Conservation (phyloP, 2,329 filamentous ascomycete species). For the Penicillium brevicompactum region DNA sequence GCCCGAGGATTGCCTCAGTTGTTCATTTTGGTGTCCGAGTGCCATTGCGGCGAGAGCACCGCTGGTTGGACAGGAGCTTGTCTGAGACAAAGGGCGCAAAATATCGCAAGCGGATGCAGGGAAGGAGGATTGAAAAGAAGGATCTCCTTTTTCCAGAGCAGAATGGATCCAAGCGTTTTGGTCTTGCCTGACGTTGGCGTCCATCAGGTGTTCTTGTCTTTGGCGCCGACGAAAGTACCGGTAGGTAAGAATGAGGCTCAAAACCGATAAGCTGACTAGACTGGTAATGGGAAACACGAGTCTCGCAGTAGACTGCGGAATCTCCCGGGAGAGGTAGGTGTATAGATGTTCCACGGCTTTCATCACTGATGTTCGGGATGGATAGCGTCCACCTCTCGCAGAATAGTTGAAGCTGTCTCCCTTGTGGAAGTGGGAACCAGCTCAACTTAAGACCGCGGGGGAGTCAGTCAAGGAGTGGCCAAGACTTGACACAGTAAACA, state of each 20-base stretch:
- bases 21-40: conserved; percentile 9
- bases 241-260: background rate
- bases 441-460: conserved; percentile 5
- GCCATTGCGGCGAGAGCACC: conserved; percentile 22
- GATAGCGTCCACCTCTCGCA: conserved; percentile 6
- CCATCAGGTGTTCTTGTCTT: background rate
- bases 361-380: background rate
- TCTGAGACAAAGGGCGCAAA: conserved; percentile 21
- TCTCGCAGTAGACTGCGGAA: background rate
- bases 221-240: background rate
- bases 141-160: conserved; percentile 15
- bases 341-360: background rate
- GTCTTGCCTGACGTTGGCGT: background rate
- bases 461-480: background rate
- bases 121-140: background rate
- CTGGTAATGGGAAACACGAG: background rate
- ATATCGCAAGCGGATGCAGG: conserved; percentile 21
- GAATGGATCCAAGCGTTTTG: conserved; percentile 1
- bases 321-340: background rate
- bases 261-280: conserved; percentile 1
- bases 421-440: background rate
- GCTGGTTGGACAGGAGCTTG: conserved; percentile 20
- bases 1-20: no score
- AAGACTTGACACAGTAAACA: background rate
- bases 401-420: conserved; percentile 5